Conservation (phyloP, 2,329 filamentous ascomycete species). For the Mycocentrospora acerina region DNA sequence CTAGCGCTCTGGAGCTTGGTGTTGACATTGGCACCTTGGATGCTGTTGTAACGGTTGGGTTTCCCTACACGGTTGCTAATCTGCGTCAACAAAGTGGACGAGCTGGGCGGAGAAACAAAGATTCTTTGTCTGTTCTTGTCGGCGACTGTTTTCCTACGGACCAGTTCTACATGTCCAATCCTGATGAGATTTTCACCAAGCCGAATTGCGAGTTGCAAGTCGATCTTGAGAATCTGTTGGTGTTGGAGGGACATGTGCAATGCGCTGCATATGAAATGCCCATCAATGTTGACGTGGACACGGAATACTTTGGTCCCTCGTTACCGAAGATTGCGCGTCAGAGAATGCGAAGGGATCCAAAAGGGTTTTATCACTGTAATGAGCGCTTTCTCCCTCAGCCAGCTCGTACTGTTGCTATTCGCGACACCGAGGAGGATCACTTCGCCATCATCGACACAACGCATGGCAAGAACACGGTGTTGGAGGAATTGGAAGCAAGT, state of each 20-base stretch:
- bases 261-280: slow-evolving; percentile 96
- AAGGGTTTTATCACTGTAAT: slow-evolving; percentile 88
- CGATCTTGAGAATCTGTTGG: slow-evolving; percentile 87
- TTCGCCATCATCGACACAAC: slow-evolving; percentile 92
- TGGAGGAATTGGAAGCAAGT: slow-evolving; percentile 94
- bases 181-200: slow-evolving; percentile 87
- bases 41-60: slow-evolving; percentile 90
- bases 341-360: slow-evolving; percentile 69
- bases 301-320: slow-evolving; percentile 74
- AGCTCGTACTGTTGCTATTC: slow-evolving; percentile 80
- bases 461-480: slow-evolving; percentile 75
- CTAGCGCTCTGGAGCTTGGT: slow-evolving; percentile 87
- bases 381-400: slow-evolving; percentile 84
- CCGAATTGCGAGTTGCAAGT: slow-evolving; percentile 88
- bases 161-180: slow-evolving; percentile 96
- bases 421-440: slow-evolving; percentile 86
- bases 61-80: slow-evolving; percentile 94
- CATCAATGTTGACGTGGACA: slow-evolving; percentile 75
- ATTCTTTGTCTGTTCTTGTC: slow-evolving; percentile 86
- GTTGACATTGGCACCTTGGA: slow-evolving; percentile 95
- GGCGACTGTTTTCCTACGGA: slow-evolving; percentile 89
- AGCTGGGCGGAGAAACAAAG: slow-evolving; percentile 87
- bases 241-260: slow-evolving; percentile 91
- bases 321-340: slow-evolving; percentile 71
- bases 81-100: slow-evolving; percentile 91